A percentile compares a stretch with the other conserved stretches of the same genome.
These are phyloP conservation scores for Trypanosomatidae sp. DNA, from an alignment of 208 protist genomes.

Conservation along the genomic window DNA sequence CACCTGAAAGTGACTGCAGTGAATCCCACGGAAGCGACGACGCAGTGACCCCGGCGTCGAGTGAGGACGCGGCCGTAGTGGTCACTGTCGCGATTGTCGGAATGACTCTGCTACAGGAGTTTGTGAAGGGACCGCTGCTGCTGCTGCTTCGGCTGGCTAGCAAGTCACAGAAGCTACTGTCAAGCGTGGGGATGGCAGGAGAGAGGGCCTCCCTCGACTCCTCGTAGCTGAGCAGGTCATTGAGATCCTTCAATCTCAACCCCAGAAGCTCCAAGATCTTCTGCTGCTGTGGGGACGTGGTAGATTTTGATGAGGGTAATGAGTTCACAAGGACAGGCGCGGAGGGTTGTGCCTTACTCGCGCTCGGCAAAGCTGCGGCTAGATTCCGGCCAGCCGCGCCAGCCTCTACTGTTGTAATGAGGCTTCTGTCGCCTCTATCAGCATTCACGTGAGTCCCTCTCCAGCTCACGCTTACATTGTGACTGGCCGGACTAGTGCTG, in stretches of 20 bases:
- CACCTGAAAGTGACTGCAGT: conserved; percentile 2
- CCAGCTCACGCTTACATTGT: not conserved
- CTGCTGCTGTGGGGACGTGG: not conserved
- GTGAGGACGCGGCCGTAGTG: conserved; percentile 3
- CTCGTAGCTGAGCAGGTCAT: conserved; percentile 25
- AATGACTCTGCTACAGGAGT: not conserved
- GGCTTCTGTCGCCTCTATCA: not conserved
- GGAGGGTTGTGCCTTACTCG: not conserved
- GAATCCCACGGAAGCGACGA: conserved; percentile 1
- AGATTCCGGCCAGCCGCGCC: not conserved
- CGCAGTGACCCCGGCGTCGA: not conserved
- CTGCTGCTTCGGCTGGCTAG: not conserved
- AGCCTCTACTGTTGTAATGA: not conserved
- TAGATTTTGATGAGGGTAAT: not conserved
- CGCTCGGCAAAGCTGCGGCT: not conserved
- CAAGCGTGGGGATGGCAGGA: not conserved
- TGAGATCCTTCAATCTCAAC: conserved; percentile 21
- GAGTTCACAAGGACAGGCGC: not conserved
- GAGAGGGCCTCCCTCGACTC: conserved; percentile 23
- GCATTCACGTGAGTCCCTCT: not conserved
- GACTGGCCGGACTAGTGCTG: conserved; percentile 4
- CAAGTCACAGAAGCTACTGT: not conserved
- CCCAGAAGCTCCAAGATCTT: conserved; percentile 9
- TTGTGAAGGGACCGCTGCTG: not conserved
- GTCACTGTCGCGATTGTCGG: not conserved